A percentile compares a stretch with the other conserved stretches of the same genome.
These are phyloP conservation scores for Cercospora sp. DNA, from an alignment of 2,329 filamentous ascomycete genomes.

Conservation along the genomic window DNA sequence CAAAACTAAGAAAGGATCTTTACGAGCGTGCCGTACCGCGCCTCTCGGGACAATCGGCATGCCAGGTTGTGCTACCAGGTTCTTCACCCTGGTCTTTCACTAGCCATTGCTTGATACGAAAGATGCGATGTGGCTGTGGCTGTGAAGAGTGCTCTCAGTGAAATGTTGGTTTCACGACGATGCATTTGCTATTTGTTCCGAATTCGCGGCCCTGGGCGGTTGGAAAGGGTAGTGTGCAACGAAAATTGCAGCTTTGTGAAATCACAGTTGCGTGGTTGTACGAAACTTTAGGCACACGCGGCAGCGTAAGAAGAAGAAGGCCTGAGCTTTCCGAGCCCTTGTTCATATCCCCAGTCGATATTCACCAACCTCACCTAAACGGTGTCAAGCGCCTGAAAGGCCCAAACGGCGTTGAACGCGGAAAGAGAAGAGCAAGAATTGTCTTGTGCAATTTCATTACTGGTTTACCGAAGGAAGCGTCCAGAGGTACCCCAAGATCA, in stretches of 20 bases:
- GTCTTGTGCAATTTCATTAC: background rate
- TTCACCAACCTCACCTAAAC: background rate
- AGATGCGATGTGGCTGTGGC: background rate
- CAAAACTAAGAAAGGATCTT: background rate
- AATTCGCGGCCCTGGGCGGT: background rate
- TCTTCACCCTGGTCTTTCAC: background rate
- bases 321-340: background rate
- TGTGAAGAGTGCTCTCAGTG: background rate
- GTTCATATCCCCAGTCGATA: background rate
- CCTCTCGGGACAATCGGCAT: background rate
- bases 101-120: background rate
- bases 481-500: background rate
- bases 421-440: background rate
- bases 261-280: background rate
- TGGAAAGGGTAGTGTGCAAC: background rate
- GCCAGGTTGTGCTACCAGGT: background rate
- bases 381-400: background rate
- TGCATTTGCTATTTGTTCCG: background rate
- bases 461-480: background rate
- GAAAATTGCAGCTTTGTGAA: background rate
- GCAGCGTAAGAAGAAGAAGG: background rate
- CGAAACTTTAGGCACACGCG: background rate
- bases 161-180: background rate
- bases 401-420: background rate
- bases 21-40: background rate